Percentiles rank a stretch among this genome's conserved stretches.
Evolutionary conservation across 2,329 filamentous ascomycete species (phyloP).

Genomic region (Talaromyces piceae): DNA sequence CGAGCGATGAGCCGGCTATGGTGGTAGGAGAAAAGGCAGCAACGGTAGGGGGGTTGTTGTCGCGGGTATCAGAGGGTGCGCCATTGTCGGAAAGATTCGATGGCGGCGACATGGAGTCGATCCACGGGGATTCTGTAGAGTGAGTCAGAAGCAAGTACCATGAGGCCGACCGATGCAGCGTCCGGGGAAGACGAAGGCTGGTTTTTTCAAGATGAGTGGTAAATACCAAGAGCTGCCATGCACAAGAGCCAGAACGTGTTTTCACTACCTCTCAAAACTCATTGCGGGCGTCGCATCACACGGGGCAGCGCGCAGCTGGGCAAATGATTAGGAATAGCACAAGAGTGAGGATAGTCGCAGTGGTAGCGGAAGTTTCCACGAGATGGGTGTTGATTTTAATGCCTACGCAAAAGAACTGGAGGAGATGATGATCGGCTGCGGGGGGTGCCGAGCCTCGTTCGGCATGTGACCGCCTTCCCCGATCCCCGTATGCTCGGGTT

Average conservation of each 20-base stretch:
- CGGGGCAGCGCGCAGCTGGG: not conserved
- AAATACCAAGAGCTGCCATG: conserved; percentile 45
- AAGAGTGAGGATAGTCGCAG: not conserved
- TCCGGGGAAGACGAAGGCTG: not conserved
- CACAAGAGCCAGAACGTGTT: conserved; percentile 28
- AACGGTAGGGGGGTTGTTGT: conserved; percentile 61
- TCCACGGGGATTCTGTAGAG: conserved; percentile 43
- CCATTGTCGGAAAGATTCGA: conserved; percentile 32
- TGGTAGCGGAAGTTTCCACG: conserved; percentile 1
- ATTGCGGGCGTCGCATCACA: conserved; percentile 21
- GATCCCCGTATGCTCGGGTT: not conserved
- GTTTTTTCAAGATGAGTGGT: conserved; percentile 4
- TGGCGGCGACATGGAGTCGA: conserved; percentile 46
- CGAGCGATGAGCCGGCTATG: conserved; percentile 59
- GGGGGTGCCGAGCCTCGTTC: not conserved
- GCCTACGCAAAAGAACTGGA: not conserved
- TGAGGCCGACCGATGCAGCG: not conserved
- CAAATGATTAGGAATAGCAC: not conserved
- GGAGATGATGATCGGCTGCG: not conserved
- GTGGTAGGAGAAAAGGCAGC: conserved; percentile 85
- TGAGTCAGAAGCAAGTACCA: conserved; percentile 19
- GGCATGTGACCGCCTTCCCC: conserved; percentile 1
- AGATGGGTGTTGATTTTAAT: not conserved
- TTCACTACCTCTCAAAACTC: conserved; percentile 25
- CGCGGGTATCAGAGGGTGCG: conserved; percentile 22